Evolutionary conservation across 371 early-diverging fungal species (phyloP).

Genomic region (Parasitella parasitica): DNA sequence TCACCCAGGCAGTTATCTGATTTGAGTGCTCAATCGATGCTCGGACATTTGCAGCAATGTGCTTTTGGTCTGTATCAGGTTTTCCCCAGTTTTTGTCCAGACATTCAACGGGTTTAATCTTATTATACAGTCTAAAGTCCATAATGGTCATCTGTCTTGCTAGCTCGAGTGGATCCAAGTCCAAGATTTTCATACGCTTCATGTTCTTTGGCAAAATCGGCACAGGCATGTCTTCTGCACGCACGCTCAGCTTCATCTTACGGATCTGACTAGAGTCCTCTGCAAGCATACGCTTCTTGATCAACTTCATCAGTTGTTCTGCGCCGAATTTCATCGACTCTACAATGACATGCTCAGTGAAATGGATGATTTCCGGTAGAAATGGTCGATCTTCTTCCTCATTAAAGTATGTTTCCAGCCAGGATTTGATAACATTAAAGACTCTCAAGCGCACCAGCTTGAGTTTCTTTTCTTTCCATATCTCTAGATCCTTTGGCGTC

Average conservation of each 20-base stretch:
- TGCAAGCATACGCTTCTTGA: slow-evolving; percentile 69
- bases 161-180: slow-evolving; percentile 82
- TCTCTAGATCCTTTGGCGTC: slow-evolving; percentile 60
- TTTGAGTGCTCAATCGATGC: slow-evolving; percentile 66
- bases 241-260: slow-evolving; percentile 68
- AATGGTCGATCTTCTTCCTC: slow-evolving; percentile 71
- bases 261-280: slow-evolving; percentile 62
- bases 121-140: slow-evolving; percentile 66
- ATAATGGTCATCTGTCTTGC: slow-evolving; percentile 87
- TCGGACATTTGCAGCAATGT: slow-evolving; percentile 64
- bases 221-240: slow-evolving; percentile 62
- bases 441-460: slow-evolving; percentile 86
- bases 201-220: slow-evolving; percentile 74
- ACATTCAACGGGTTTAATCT: slow-evolving; percentile 75
- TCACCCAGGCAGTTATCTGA: slow-evolving; percentile 89
- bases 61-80: slow-evolving; percentile 44
- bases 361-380: slow-evolving; percentile 69
- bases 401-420: slow-evolving; percentile 87
- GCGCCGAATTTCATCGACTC: slow-evolving; percentile 73
- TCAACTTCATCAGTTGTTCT: slow-evolving; percentile 69
- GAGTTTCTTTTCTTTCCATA: slow-evolving; percentile 87
- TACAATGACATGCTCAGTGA: slow-evolving; percentile 73
- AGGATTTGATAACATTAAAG: slow-evolving; percentile 86
- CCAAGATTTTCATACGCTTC: slow-evolving; percentile 60
- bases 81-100: slow-evolving; percentile 80